Evolutionary conservation across 441 rosid genomes (phyloP), one percentile per base, ranked within the genome.

Genomic region (Metrosideros polymorpha): DNA sequence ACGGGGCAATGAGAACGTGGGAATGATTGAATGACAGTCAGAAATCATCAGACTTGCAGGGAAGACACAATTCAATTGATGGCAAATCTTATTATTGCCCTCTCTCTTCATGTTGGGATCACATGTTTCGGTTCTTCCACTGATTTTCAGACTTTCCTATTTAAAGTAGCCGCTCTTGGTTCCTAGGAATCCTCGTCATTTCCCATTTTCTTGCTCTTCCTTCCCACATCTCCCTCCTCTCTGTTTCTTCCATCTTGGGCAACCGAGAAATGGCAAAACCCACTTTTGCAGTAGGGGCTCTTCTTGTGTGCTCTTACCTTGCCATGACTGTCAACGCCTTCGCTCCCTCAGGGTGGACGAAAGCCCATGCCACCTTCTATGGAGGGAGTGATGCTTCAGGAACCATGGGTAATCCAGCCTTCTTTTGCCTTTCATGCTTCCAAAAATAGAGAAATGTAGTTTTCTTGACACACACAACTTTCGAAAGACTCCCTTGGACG

Each of bases 381-480:
- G 99, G 99, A 53, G 99, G 98, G 50, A 89, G 95, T 59, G 99
- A 96, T 89, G 99, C 99, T 86, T 96, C 99, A 0, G 99, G 99
- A 90, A 97, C 99, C 3, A 96, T 97, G 99, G 98, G 98, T 97
- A 91, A 12, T 89, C 84, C 49, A 39, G 77, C 47, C 14, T 35
- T 22, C 79, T 9, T 66, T 39, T 66, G 15, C 47, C 45, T 35
- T 66, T 5, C 79, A 5, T 71, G 47, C 79, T 35, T 22, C 79
- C 5, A 39, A 47, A 35, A 35, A 9, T 35, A 24, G 79, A 22
- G 39, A 6, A 22, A 35, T 35, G 47, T 22, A 71, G n/a, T 22
- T 71, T 12, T 19, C n/a, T 66, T 0, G 17, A 35, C 9, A 39
- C 79, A 10, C 2, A 4, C 43, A 32, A 17, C 6, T 19, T 32